These are phyloP conservation scores for Vitis rupestris DNA, from an alignment of 164 flowering plant species.

Conservation along the genomic window DNA sequence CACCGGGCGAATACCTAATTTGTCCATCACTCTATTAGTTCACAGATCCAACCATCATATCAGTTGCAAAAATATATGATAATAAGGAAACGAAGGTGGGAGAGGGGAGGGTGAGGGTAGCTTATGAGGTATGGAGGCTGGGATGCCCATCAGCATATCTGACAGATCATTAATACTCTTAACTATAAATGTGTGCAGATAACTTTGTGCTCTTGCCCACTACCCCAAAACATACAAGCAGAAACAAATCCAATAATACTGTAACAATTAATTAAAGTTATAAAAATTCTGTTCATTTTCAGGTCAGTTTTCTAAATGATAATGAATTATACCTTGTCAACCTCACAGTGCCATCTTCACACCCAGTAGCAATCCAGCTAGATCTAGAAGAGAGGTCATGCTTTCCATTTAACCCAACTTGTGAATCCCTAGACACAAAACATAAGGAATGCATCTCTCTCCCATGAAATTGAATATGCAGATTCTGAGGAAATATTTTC, in stretches of 20 bases:
- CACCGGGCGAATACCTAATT: constrained; percentile 53
- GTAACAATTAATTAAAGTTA: background rate
- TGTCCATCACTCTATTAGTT: constrained; percentile 10
- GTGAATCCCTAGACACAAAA: constrained; percentile 44
- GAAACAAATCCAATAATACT: background rate
- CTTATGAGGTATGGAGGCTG: too few species aligned
- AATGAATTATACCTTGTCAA: constrained; percentile 66
- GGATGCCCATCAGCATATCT: too few species aligned
- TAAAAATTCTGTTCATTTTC: background rate
- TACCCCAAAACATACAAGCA: background rate
- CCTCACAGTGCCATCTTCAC: constrained; percentile 98
- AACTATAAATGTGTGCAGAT: background rate
- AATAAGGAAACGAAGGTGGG: background rate
- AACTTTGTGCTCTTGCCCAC: background rate
- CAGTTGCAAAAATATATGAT: background rate
- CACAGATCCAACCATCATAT: constrained; percentile 5
- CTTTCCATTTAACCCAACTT: constrained; percentile 17
- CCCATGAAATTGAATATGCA: constrained; percentile 92
- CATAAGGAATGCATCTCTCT: constrained; percentile 89
- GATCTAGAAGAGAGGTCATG: constrained; percentile 18
- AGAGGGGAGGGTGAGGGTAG: too few species aligned
- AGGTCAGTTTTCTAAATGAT: background rate
- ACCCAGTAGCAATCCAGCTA: constrained; percentile 88
- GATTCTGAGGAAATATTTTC: constrained; percentile 53
- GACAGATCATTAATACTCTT: too few species aligned